Percentiles rank a stretch among this genome's conserved stretches.
These are phyloP conservation scores for Histomonas meleagridis DNA, from an alignment of 208 protist species.

Conservation along the genomic window DNA sequence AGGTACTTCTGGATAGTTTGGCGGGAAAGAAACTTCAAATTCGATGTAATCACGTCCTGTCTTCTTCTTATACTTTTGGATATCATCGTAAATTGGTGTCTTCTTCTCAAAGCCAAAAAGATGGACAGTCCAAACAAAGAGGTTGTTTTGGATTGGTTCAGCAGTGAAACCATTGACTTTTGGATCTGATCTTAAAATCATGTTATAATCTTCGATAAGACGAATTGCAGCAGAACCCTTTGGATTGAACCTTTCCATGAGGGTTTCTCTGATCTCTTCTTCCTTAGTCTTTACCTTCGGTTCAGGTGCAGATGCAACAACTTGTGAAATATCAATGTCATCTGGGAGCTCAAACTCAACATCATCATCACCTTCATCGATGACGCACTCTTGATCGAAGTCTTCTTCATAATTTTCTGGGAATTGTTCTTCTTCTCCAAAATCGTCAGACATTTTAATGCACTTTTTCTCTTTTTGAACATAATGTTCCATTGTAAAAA, in stretches of 20 bases:
- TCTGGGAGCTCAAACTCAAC: no score
- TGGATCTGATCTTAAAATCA: not conserved
- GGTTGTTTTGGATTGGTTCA: not conserved
- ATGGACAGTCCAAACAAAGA: not conserved
- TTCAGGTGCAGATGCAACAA: no score
- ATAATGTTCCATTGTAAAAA: no score
- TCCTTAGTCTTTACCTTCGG: no score
- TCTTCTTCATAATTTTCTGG: no score
- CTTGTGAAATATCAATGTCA: no score
- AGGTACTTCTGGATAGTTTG: constrained; percentile 36
- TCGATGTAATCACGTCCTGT: not conserved
- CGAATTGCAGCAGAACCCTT: not conserved
- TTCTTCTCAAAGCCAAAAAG: not conserved
- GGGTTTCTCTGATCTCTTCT: not conserved
- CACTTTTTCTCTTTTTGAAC: no score
- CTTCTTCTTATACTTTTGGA: not conserved
- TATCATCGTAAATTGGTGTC: not conserved
- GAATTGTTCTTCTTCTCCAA: no score
- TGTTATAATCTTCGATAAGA: not conserved
- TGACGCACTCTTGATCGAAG: no score
- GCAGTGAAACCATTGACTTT: not conserved
- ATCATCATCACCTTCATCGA: no score
- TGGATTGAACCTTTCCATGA: not conserved
- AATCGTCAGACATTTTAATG: no score
- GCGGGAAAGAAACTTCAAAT: not conserved